Evolutionary conservation across 1,284 basidiomycete genomes (phyloP), one percentile per base, ranked within the genome.

Genomic region (Cryptococcus sp.): DNA sequence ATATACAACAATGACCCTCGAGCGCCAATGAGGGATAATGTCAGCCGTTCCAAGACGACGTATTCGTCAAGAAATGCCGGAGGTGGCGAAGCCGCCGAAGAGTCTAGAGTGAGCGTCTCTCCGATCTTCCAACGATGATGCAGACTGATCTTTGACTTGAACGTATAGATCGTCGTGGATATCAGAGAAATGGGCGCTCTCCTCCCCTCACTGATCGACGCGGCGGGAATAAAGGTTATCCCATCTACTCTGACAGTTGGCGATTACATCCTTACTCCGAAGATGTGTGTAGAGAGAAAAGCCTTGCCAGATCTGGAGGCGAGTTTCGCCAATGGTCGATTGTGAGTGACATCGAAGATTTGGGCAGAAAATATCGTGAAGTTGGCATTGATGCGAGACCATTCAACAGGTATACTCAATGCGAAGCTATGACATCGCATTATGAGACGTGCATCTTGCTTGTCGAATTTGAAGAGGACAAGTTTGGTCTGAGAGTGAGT

Each of bases 381-480:
- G 44, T 37, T 40, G 25, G 0, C 13, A 2, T 47, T 58, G 41
- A 55, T 40, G 20, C 38, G n/a, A 6, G 15, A 4, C 8, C 15
- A 49, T 19, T 23, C 22, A 16, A 1, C 63, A 96, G 93, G 57
- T 97, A 96, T 74, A 91, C 93, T 0, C 95, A 99, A 73, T 98
- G 95, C 79, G 95, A 99, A 78, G 77, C 92, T 19, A 98, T 99
- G 95, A 93, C 89, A 0, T 88, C 89, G 5, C 89, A 98, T 74
- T 99, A 98, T 79, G 94, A 93, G 78, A 87, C 89, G 45, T 93
- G 94, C 0, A 85, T 99, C 54, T 80, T 99, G 16, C 82, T 99
- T n/a, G 97, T 99, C 69, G 95, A 99, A 73, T 99, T 99, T 66
- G 95, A 98, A 69, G 92, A 98, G 77, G 89, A 96, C 76, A 96